phyloP scores from a whole-genome alignment of 176 grass and related monocot species.

The Themeda triandra region DNA sequence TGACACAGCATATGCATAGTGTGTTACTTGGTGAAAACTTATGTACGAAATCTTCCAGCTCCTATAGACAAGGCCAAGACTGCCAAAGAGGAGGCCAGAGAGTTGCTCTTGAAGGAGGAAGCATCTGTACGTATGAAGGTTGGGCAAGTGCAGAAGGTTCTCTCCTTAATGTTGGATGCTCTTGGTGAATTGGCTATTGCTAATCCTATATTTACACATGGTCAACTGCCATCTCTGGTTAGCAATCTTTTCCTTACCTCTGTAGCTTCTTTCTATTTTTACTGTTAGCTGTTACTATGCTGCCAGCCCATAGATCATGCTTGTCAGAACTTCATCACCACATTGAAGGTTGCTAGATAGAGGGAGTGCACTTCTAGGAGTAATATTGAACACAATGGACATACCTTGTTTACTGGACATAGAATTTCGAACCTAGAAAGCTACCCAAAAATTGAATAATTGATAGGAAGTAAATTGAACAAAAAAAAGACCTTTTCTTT shows the following conservation, averaged over 20 bases:
- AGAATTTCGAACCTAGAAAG: neutral
- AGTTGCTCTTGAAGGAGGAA: constrained; percentile 83
- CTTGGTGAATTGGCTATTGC: constrained; percentile 92
- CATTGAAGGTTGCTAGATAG: neutral
- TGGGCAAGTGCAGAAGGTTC: constrained; percentile 74
- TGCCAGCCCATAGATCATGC: neutral
- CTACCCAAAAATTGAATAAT: constrained; percentile 3
- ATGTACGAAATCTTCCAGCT: constrained; percentile 35
- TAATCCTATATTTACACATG: constrained; percentile 92
- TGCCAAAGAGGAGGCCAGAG: constrained; percentile 95
- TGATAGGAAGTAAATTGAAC: neutral
- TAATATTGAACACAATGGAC: neutral
- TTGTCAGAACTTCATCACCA: constrained; percentile 13
- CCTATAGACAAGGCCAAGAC: constrained; percentile 77
- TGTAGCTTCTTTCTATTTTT: neutral
- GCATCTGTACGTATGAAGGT: constrained; percentile 69
- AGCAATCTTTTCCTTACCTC: constrained; percentile 32
- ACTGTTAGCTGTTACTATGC: constrained; percentile 18
- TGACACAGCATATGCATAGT: neutral
- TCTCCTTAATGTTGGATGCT: constrained; percentile 68
- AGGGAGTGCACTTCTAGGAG: neutral
- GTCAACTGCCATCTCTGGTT: constrained; percentile 83
- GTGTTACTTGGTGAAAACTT: constrained; percentile 16
- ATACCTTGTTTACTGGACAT: constrained; percentile 1
- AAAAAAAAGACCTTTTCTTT: neutral